Base-by-base conservation (phyloP, 2,329 filamentous ascomycete genomes). In the Thielaviopsis punctulata region DNA sequence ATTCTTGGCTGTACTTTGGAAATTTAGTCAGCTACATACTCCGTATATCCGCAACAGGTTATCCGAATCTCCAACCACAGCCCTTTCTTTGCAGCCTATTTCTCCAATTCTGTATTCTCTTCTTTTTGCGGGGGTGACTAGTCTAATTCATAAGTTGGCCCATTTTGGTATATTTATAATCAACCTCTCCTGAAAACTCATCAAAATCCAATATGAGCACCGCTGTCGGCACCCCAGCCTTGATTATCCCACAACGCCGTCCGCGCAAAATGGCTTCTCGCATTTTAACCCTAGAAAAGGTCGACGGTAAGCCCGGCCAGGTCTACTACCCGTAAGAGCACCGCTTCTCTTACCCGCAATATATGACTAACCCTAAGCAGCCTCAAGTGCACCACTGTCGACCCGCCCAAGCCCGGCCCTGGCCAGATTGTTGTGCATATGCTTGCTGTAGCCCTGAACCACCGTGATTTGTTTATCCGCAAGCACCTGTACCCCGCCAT, bases 391-490 rank as follows among this genome's bases (percentile, higher is more conserved):
- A 78, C 77, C 56, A 69, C 79, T 30, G 67, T 82, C 15, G 73
- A 81, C 52, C 72, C 73, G 57, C 83, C 83, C 23, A 71, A 69
- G 1, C 82, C 82, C 0, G 74, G 77, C 23, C 75, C 76, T 15
- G 72, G 72, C 56, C 75, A 95, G 64, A 71, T 95, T 58, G 72
- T 93, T 6, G 70, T 96, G 56, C 79, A 78, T 61, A 71, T 96
- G 62, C 75, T 77, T 33, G 85, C 88, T 49, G 85, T 82, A 1
- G 84, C 90, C 13, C 79, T 96, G 49, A 96, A 96, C 71, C 92
- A 96, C 70, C 84, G 89, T 60, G 92, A 96, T 66, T 79, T 94
- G 59, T 96, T 95, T 70, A 84, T 94, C 66, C 85, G 90, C 52
- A 88, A 92, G 65, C 83, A 89, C 62, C 79, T 94, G 41, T 96